Evolutionary conservation across 2,329 filamentous ascomycete species (phyloP).

Genomic region (Anisogramma anomala): DNA sequence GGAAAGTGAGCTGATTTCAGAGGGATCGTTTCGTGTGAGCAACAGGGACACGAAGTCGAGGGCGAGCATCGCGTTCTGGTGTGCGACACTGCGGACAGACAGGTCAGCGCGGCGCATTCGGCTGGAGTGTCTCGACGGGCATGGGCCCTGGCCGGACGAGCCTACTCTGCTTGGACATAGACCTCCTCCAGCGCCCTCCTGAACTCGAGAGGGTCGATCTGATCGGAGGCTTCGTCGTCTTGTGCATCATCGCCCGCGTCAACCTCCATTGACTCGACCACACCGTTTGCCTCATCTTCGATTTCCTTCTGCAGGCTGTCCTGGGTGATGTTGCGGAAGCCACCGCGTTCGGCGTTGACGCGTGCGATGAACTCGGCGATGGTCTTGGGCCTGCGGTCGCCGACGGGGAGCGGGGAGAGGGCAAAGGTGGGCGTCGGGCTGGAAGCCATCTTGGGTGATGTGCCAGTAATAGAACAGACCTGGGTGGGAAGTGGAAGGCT

Average conservation of each 20-base stretch:
- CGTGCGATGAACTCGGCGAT: conserved; percentile 68
- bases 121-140: neutral
- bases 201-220: conserved; percentile 31
- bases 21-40: conserved; percentile 68
- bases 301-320: conserved; percentile 55
- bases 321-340: conserved; percentile 72
- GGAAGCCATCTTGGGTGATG: neutral
- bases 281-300: conserved; percentile 30
- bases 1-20: conserved; percentile 61
- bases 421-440: conserved; percentile 32
- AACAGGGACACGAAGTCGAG: conserved; percentile 78
- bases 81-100: conserved; percentile 31
- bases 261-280: conserved; percentile 30
- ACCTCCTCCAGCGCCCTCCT: conserved; percentile 45
- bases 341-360: conserved; percentile 66
- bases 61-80: conserved; percentile 54
- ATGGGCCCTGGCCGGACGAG: neutral
- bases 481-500: conserved; percentile 1
- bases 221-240: conserved; percentile 30
- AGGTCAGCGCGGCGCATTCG: neutral
- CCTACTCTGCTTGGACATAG: conserved; percentile 46
- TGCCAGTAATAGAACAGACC: conserved; percentile 13
- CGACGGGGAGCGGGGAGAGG: conserved; percentile 51
- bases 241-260: conserved; percentile 35
- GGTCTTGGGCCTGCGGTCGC: conserved; percentile 44